phyloP scores from a whole-genome alignment of 2,329 filamentous ascomycete genomes.

The Microsporum canis region DNA sequence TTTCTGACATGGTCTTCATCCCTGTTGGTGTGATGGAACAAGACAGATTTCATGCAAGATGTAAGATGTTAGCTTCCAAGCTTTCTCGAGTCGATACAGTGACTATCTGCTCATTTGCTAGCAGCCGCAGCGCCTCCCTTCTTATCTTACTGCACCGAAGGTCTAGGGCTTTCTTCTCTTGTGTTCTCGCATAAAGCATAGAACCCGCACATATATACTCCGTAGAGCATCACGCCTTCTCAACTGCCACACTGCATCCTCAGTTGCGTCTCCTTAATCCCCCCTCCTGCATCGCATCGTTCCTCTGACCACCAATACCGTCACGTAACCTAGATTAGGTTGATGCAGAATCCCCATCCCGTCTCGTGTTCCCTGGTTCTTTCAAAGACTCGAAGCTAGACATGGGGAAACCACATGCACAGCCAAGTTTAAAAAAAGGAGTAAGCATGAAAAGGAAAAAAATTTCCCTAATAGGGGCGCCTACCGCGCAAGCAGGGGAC shows the following conservation, averaged over 20 bases:
- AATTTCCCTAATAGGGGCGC: neutral
- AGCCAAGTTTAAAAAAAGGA: neutral
- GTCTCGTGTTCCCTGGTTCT: neutral
- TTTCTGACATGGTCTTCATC: neutral
- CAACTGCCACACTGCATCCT: neutral
- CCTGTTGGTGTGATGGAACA: slow-evolving; percentile 4
- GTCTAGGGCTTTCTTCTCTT: neutral
- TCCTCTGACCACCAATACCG: neutral
- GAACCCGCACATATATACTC: neutral
- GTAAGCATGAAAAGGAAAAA: neutral
- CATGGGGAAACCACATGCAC: slow-evolving; percentile 3
- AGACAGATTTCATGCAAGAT: slow-evolving; percentile 1
- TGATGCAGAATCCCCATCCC: slow-evolving; percentile 1
- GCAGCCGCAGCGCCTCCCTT: neutral
- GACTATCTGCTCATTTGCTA: neutral
- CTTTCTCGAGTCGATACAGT: neutral
- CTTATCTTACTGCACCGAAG: neutral
- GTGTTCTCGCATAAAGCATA: neutral
- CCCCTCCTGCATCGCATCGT: neutral
- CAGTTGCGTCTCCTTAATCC: neutral
- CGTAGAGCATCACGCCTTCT: neutral
- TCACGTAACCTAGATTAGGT: neutral
- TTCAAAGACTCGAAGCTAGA: neutral
- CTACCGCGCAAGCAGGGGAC: slow-evolving; percentile 1
- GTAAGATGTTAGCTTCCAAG: neutral